Percentiles rank a stretch among this genome's conserved stretches.
Evolutionary conservation across 1,284 basidiomycete genomes (phyloP).

Genomic region (Pseudozyma thailandica): DNA sequence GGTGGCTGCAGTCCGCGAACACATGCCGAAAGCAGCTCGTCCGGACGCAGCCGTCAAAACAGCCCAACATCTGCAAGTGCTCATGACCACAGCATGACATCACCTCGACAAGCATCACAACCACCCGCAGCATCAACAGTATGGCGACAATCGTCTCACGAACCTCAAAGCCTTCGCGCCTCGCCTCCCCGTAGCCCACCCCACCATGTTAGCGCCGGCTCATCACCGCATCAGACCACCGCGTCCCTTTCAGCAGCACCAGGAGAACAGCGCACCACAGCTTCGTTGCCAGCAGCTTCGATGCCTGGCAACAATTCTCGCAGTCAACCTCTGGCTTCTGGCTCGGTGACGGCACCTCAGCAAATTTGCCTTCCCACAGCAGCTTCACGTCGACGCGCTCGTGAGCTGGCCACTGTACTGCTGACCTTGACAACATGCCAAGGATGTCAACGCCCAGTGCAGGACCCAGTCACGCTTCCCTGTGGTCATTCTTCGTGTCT

Average conservation of each 20-base stretch:
- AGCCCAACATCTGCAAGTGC: constrained; percentile 6
- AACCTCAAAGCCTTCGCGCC: neutral
- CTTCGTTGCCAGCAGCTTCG: neutral
- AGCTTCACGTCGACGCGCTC: constrained; percentile 40
- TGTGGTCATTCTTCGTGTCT: constrained; percentile 61
- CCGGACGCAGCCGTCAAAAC: constrained; percentile 11
- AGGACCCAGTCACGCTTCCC: constrained; percentile 57
- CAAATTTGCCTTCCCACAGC: constrained; percentile 31
- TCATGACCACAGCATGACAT: constrained; percentile 2
- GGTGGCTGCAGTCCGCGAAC: constrained; percentile 15
- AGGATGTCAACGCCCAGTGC: constrained; percentile 42
- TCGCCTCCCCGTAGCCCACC: neutral
- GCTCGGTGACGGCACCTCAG: constrained; percentile 4
- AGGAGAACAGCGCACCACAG: neutral
- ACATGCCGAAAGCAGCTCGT: constrained; percentile 12
- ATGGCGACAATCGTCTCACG: constrained; percentile 3
- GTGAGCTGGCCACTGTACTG: constrained; percentile 43
- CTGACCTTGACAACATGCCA: constrained; percentile 45
- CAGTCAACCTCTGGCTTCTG: neutral
- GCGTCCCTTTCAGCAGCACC: neutral
- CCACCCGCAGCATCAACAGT: neutral
- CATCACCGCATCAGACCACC: neutral
- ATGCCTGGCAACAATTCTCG: neutral
- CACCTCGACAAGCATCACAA: constrained; percentile 11
- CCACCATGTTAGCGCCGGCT: neutral